Base-by-base conservation (phyloP, 768 basidiomycete species). In the Leucogyrophana mollusca region DNA sequence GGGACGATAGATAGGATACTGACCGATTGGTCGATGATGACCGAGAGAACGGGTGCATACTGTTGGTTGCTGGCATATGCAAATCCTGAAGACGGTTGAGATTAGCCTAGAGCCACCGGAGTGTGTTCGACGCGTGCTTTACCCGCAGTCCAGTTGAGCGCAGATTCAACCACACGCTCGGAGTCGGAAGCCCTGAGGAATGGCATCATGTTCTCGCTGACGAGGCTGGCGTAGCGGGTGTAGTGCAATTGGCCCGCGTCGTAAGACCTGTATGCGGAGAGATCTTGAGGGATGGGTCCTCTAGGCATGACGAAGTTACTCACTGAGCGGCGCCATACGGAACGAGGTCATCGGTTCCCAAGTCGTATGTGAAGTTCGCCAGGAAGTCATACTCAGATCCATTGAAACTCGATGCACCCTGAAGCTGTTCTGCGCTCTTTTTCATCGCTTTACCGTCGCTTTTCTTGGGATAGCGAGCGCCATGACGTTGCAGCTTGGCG, bases 401-500 rank as follows among this genome's bases (percentile, higher is more conserved):
- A 0, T 60, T 62, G 57, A 74, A 81, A 2, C 64, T 54, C 0
- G 64, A 56, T 8, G 73, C 83, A 0, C 70, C 56, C 47, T 78
- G 58, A 1, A 92, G 68, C 51, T 85, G 86, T 5, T 58, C 48
- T 8, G 93, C 55, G 0, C 83, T 73, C 4, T 57, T 49, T 14
- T 62, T 51, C 8, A 87, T 86, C 22, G 50, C 45, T 9, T 56
- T 53, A 1, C 72, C 60, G 9, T 78, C 73, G 2, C 72, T 70
- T 0, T 58, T 53, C 0, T 89, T 91, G 0, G 90, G 90, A 55
- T 74, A 91, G 24, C 90, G 79, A 1, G 87, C 80, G 3, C 89
- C 90, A 56, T 94, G 90, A 9, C 90, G 73, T 65, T 91, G 85
- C 8, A 94, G 68, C 89, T 91, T 22, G 13, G 25, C 23, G 18